Percentiles rank a stretch among this genome's conserved stretches.
Conservation (phyloP, 208 protist genomes). For the Wallacemonas collosoma region DNA sequence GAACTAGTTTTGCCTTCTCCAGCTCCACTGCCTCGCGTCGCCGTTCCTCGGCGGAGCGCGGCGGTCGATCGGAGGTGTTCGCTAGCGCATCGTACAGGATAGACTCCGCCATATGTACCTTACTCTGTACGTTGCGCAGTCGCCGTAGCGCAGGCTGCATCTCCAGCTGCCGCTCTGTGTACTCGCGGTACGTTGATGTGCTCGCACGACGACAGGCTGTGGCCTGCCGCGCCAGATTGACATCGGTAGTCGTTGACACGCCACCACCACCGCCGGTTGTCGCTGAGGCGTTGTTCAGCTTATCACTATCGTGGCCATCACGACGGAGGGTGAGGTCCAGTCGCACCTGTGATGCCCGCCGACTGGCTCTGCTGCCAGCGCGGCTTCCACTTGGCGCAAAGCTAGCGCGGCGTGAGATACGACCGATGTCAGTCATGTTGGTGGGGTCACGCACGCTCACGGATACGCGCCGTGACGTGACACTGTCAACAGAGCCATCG, state of each 20-base stretch:
- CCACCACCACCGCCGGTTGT: too few species aligned
- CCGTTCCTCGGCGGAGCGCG: conserved; percentile 48
- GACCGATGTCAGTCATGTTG: too few species aligned
- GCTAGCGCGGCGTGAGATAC: background rate
- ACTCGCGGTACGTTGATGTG: conserved; percentile 15
- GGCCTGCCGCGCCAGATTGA: background rate
- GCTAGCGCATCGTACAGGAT: conserved; percentile 24
- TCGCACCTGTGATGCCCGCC: too few species aligned
- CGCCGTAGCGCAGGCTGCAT: conserved; percentile 28
- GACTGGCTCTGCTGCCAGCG: background rate
- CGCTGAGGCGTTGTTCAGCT: too few species aligned
- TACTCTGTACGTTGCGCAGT: conserved; percentile 28
- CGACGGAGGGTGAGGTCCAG: too few species aligned
- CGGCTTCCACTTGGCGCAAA: background rate
- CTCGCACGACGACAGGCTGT: background rate
- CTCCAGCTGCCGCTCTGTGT: conserved; percentile 28
- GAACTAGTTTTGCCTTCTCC: conserved; percentile 70
- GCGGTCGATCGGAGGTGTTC: background rate
- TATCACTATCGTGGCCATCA: too few species aligned
- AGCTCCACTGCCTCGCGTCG: conserved; percentile 46
- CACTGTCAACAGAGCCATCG: background rate
- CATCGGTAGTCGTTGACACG: background rate
- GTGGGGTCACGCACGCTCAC: too few species aligned
- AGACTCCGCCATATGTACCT: conserved; percentile 32
- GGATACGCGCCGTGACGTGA: too few species aligned